Evolutionary conservation across 2,329 filamentous ascomycete species (phyloP), one percentile per base, ranked within the genome.

Genomic region (Pestalotiopsis sp.): DNA sequence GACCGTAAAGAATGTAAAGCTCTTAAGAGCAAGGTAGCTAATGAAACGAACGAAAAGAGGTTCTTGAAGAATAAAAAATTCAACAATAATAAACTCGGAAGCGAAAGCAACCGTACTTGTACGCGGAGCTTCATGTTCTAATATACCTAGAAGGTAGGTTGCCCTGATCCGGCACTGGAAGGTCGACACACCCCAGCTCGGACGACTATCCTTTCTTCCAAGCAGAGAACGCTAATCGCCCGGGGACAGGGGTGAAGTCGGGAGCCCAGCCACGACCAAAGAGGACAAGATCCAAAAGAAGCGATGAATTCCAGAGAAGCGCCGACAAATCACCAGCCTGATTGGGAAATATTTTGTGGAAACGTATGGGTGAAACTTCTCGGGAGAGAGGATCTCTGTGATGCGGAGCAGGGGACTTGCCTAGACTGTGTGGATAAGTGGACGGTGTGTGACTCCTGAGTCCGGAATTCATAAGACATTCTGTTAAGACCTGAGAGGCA

Each of bases 1-100:
- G 65, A 67, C 58, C 12, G 49, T 67, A 67, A 67, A 60, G 65
- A 67, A 67, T 67, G 65, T 67, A 38, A 59, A 56, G 65, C 65
- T 67, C 65, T 52, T 17, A 52, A 23, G 52, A 67, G 52, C 52
- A 60, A 41, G 56, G 39, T 11, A 36, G 65, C 36, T 20, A 56
- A 14, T 39, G 65, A 59, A 67, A 23, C 14, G 65, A 67, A 67
- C 20, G 45, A 52, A 36, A 36, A 52, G 14, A n/a, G 20, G 45
- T n/a, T 52, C 17, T 23, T 52, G 45, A 52, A 52, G 45, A 49
- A 23, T 23, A 56, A 56, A 52, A 25, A n/a, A 20, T 36, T 27
- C 49, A 25, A 60, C 13, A 67, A 49, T 60, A 25, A 60, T 41
- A 52, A 61, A 20, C 20, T 56, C 52, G 45, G 52, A 38, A 52